Evolutionary conservation across 495 filamentous ascomycete species (phyloP), one percentile per base, ranked within the genome.

Genomic region (Bacidia rubella): DNA sequence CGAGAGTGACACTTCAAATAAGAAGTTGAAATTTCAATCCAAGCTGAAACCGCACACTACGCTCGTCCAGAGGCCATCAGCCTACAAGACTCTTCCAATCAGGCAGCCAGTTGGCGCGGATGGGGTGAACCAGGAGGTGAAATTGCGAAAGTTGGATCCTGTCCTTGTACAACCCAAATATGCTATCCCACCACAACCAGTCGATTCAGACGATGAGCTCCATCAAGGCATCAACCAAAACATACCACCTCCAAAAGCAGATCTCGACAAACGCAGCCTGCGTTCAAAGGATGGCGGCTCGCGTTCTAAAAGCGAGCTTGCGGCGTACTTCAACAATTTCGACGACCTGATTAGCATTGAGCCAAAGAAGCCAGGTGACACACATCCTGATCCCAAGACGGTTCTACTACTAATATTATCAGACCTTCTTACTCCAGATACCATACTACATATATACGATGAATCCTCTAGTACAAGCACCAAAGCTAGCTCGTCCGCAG

Each of bases 331-430:
- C 60, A 80, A 85, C 41, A 87, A 90, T 55, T 95, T 90, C 66
- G 89, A 95, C 63, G 84, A 92, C 57, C 76, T 94, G 51, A 83
- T 95, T 62, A 86, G 83, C 53, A 82, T 89, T 57, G 82, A 87
- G 57, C 77, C 78, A 4, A 79, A 83, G 52, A 81, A 88, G 63
- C 70, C 79, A 52, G 85, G 87, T 94, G 74, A 44, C 15, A 15
- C 29, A 35, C 29, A 44, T 44, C 7, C 19, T 20, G 9, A 44
- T 9, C 5, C 58, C 77, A 70, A 26, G 26, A n/a, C 12, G 35
- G 43, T 41, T 4, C 35, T 29, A 45, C 52, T 15, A 26, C 41
- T 51, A 40, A 54, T 38, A 10, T 20, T 32, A 39, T 4, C 47
- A 70, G 74, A 76, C 53, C 65, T 71, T 27, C 65, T 76, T n/a